Evolutionary conservation across 2,329 filamentous ascomycete species (phyloP), one percentile per base, ranked within the genome.

Genomic region (Alternaria metachromatica): DNA sequence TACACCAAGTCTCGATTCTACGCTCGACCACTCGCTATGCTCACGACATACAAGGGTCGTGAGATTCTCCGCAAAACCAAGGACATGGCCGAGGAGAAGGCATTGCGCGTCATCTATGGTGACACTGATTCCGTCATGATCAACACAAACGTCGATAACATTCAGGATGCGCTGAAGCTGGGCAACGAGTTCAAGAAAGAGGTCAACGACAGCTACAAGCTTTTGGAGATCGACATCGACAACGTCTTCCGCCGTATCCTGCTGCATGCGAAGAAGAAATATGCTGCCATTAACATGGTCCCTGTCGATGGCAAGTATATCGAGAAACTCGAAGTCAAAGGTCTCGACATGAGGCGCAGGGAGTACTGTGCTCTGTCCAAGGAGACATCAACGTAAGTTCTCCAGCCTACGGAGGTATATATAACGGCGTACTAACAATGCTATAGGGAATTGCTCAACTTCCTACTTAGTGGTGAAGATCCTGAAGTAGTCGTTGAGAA

Each of bases 101-200:
- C 94, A 63, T 87, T 99, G 28, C 92, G 96, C 75, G 96, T 99
- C 79, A 98, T 99, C 67, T 99, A 99, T 74, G 96, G 96, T 83
- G 96, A 99, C 82, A 99, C 96, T 12, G 96, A 99, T 81, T 99
- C 96, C 9, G 96, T 99, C 82, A 99, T 99, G 96, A 98, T 99
- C 84, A 99, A 99, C 77, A 97, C 96, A 67, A 98, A 98, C 76
- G 94, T 96, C 59, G 93, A 97, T 81, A 97, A 92, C 70, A 92
- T 98, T 28, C 89, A 92, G 30, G 94, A 97, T 74, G 96, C 96
- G 2, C 84, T 97, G 72, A 94, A 92, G 76, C 92, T 99, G 55
- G 96, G 96, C 61, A 90, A 93, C 48, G 93, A 98, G 67, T 98
- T 99, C 86, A 98, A 97, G 83, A 91, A 89, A 73, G 89, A 93